phyloP scores from a whole-genome alignment of 2,329 filamentous ascomycete species.

The Epichloe brachyelytri region DNA sequence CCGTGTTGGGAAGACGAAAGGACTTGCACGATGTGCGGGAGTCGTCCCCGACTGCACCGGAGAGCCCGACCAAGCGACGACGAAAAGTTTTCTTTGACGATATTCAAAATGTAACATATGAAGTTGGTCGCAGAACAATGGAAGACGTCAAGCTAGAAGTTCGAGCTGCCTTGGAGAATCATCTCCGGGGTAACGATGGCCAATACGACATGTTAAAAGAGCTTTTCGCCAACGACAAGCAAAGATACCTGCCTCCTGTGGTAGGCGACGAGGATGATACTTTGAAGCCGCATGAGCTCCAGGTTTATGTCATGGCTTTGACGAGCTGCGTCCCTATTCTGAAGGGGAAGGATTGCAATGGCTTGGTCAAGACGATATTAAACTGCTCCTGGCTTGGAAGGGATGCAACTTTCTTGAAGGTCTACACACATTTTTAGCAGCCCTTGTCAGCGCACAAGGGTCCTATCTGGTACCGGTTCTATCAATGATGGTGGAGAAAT shows the following conservation, averaged over 20 bases:
- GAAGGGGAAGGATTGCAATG: constrained; percentile 43
- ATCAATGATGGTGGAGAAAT: constrained; percentile 67
- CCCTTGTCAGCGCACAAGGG: constrained; percentile 71
- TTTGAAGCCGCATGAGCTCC: constrained; percentile 41
- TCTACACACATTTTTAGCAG: constrained; percentile 53
- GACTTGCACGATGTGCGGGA: constrained; percentile 30
- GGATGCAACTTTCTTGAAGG: constrained; percentile 51
- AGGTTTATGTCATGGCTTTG: constrained; percentile 49
- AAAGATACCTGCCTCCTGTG: constrained; percentile 24
- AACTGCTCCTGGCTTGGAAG: constrained; percentile 51
- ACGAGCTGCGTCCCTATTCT: constrained; percentile 48
- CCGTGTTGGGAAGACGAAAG: constrained; percentile 32
- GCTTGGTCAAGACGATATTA: constrained; percentile 45
- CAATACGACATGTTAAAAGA: constrained; percentile 50
- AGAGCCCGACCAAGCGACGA: constrained; percentile 38
- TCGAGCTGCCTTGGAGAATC: constrained; percentile 41
- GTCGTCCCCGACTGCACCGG: constrained; percentile 21
- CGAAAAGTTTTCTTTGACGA: constrained; percentile 47
- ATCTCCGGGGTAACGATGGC: constrained; percentile 43
- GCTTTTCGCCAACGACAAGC: constrained; percentile 39
- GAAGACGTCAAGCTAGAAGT: constrained; percentile 44
- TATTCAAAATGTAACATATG: constrained; percentile 42
- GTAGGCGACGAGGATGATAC: constrained; percentile 34
- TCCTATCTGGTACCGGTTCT: constrained; percentile 64
- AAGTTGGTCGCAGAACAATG: constrained; percentile 38